Percentiles rank a stretch among this genome's conserved stretches.
Evolutionary conservation across 208 protist genomes (phyloP).

Genomic region (Tritrichomonas musculus): DNA sequence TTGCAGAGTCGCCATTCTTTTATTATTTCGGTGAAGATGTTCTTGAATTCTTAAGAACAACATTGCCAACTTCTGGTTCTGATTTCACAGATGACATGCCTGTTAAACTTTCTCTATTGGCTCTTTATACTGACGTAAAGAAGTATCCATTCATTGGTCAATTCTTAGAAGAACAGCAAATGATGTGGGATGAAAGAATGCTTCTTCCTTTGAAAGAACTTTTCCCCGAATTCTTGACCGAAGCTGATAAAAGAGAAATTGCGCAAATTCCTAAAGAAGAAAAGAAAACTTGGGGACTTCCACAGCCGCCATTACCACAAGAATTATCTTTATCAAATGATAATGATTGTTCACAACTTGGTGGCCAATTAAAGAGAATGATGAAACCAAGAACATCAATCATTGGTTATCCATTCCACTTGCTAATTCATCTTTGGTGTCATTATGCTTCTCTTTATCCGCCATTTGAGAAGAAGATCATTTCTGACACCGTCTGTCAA

Average conservation of each 20-base stretch:
- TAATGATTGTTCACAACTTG: no score
- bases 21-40: neutral
- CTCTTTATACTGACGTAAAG: neutral
- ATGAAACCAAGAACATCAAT: neutral
- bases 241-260: neutral
- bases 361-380: neutral
- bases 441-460: neutral
- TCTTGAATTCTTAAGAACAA: neutral
- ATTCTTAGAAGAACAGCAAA: neutral
- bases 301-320: neutral
- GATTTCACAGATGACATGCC: neutral
- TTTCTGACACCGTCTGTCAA: neutral
- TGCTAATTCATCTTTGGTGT: neutral
- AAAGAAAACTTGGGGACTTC: neutral
- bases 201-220: neutral
- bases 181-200: neutral
- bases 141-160: neutral
- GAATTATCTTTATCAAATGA: neutral
- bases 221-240: neutral
- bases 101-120: neutral
- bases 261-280: neutral
- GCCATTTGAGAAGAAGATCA: neutral
- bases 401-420: neutral
- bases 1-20: neutral
- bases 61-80: neutral